phyloP scores from a whole-genome alignment of 73 alveolate genomes.

The Paraurostyla sp. region DNA sequence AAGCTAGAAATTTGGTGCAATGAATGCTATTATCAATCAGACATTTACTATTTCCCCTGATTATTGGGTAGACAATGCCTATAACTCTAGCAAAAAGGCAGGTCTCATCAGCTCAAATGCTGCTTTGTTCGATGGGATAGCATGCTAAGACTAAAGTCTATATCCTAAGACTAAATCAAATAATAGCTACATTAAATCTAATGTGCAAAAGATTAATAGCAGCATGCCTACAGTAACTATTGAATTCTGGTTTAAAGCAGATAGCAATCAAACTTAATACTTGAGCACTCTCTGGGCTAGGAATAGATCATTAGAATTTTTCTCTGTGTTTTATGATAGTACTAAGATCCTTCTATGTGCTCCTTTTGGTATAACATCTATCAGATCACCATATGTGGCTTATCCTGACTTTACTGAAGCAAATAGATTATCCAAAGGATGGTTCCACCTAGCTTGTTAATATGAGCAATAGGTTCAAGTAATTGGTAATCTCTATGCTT shows the following conservation, averaged over 20 bases:
- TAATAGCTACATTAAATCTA: neutral
- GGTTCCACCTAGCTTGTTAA: conserved; percentile 30
- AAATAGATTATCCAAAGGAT: neutral
- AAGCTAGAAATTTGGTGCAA: too few species aligned
- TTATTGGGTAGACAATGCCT: too few species aligned
- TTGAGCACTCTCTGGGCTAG: neutral
- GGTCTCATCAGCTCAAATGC: too few species aligned
- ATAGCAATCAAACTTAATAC: neutral
- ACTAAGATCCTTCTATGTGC: neutral
- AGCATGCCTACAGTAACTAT: neutral
- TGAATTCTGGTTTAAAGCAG: conserved; percentile 36
- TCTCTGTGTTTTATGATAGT: neutral
- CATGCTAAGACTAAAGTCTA: too few species aligned
- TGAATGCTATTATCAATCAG: too few species aligned
- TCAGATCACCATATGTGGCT: neutral
- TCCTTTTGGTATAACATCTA: neutral
- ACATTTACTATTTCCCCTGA: too few species aligned
- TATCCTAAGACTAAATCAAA: too few species aligned
- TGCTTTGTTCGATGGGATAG: too few species aligned
- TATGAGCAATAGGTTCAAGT: neutral
- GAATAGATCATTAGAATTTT: neutral
- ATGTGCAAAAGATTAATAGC: neutral
- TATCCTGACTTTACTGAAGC: neutral
- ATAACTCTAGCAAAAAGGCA: too few species aligned
- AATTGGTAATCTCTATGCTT: conserved; percentile 10